Conservation (phyloP, 257 asterid species). For the Cordia subcordata region DNA sequence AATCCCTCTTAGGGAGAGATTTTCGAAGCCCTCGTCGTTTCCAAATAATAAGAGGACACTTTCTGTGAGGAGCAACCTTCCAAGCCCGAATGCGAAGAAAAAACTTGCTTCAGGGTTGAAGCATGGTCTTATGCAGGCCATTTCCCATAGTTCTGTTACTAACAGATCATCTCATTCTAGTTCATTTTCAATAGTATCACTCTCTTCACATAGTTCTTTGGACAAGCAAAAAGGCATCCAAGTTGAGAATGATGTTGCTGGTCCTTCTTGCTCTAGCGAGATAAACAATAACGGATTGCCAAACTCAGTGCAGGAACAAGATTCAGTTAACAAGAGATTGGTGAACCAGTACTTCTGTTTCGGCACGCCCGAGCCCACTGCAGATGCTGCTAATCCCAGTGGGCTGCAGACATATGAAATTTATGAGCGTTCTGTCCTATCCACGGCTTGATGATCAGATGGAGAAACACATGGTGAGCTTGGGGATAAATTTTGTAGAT, state of each 20-base stretch:
- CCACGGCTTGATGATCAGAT: not conserved
- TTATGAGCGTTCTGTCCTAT: not conserved
- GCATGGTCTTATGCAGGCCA: slow-evolving; percentile 66
- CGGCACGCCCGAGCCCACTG: not conserved
- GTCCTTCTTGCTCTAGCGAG: slow-evolving; percentile 33
- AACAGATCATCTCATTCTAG: slow-evolving; percentile 65
- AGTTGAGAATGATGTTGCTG: slow-evolving; percentile 39
- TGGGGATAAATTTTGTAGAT: not conserved
- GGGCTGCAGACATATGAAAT: not conserved
- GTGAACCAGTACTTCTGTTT: slow-evolving; percentile 29
- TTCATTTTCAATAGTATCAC: slow-evolving; percentile 45
- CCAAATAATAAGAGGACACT: slow-evolving; percentile 67
- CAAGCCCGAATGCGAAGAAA: slow-evolving; percentile 76
- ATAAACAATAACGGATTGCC: slow-evolving; percentile 22
- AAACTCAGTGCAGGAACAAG: slow-evolving; percentile 25
- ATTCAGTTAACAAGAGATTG: slow-evolving; percentile 35
- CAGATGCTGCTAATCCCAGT: not conserved
- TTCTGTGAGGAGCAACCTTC: slow-evolving; percentile 52
- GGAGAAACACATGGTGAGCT: not conserved
- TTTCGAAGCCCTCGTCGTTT: slow-evolving; percentile 45
- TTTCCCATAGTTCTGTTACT: slow-evolving; percentile 31
- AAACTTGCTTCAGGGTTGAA: slow-evolving; percentile 62
- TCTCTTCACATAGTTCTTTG: slow-evolving; percentile 57
- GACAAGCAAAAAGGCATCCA: slow-evolving; percentile 41
- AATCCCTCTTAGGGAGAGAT: slow-evolving; percentile 67